Conservation (phyloP, 331 rosid genomes). For the Malus hybrid region DNA sequence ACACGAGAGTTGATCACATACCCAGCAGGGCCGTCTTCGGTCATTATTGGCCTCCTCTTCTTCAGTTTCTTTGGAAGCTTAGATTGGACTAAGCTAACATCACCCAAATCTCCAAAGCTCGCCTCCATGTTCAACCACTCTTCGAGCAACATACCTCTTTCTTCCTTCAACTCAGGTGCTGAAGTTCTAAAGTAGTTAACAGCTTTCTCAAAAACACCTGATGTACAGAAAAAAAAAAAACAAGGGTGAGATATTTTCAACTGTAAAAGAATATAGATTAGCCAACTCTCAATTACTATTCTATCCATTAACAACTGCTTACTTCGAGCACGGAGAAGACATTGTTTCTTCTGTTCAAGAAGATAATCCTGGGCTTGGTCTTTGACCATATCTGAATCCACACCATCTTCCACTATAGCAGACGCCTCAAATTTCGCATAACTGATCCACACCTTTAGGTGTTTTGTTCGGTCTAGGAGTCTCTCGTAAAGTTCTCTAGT, state of each 20-base stretch:
- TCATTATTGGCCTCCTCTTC: slow-evolving; percentile 53
- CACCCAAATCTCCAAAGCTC: slow-evolving; percentile 58
- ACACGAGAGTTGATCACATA: slow-evolving; percentile 23
- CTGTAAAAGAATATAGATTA: not conserved
- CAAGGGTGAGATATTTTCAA: slow-evolving; percentile 9
- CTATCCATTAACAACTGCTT: slow-evolving; percentile 16
- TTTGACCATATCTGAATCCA: slow-evolving; percentile 24
- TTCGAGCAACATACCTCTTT: slow-evolving; percentile 78
- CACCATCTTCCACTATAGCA: slow-evolving; percentile 29
- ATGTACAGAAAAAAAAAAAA: not conserved
- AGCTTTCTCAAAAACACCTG: slow-evolving; percentile 82
- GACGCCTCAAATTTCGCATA: slow-evolving; percentile 82
- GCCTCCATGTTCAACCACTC: slow-evolving; percentile 82
- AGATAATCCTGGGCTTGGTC: slow-evolving; percentile 13
- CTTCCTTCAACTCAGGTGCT: slow-evolving; percentile 79
- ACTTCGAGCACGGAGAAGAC: slow-evolving; percentile 67
- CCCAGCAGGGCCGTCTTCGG: slow-evolving; percentile 77
- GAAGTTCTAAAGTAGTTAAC: slow-evolving; percentile 63
- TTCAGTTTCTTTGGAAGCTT: slow-evolving; percentile 84
- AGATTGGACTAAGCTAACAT: slow-evolving; percentile 62
- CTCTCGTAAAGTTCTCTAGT: slow-evolving; percentile 77
- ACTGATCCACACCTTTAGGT: slow-evolving; percentile 85
- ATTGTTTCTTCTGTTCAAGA: slow-evolving; percentile 41
- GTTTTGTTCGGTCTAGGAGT: slow-evolving; percentile 87
- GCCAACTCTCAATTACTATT: not conserved